Base-by-base conservation (phyloP, 2,329 filamentous ascomycete genomes). In the Aspergillus luchuensis region DNA sequence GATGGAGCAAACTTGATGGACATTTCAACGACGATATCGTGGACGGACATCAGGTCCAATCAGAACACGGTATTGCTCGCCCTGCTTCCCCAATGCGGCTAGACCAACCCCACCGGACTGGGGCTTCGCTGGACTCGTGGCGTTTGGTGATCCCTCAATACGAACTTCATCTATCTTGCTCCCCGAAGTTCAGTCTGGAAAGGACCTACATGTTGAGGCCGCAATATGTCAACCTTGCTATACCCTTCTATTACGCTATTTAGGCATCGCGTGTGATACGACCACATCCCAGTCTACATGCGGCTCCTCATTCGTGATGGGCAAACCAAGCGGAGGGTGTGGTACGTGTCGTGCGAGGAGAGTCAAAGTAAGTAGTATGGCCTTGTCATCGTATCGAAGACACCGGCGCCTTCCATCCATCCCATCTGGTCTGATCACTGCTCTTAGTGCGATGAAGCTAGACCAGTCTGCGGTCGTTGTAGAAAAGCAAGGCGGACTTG, bases 321-420 rank as follows among this genome's bases (percentile, higher is more conserved):
- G 53, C 30, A 56, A 56, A 19, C 53, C 53, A 15, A 56, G 53
- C 11, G 39, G 39, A 47, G 53, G 53, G 2, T 56, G 53, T 33
- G 39, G 43, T 21, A 56, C 53, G 4, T 56, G 53, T n/a, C 53
- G 53, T 33, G 41, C 17, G 28, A 55, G 21, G 48, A 41, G n/a
- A 33, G 49, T 48, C 45, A 47, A 41, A 15, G 48, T 39, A 28
- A 52, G 48, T 60, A 58, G 60, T 50, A 57, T 45, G 25, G 25
- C 21, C 28, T 21, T 15, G 53, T n/a, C 30, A 6, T 13, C 33
- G 33, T 13, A 36, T 36, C 33, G 11, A 11, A 36, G 11, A 36
- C 33, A 36, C 10, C 33, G 11, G 33, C 10, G 11, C 33, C 4
- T 36, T 36, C 4, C 11, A 36, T n/a, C 5, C 4, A n/a, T 50